Percentiles rank a stretch among this genome's conserved stretches.
These are phyloP conservation scores for Tolypocladium nubicola DNA, from an alignment of 2,329 filamentous ascomycete species.

Conservation along the genomic window DNA sequence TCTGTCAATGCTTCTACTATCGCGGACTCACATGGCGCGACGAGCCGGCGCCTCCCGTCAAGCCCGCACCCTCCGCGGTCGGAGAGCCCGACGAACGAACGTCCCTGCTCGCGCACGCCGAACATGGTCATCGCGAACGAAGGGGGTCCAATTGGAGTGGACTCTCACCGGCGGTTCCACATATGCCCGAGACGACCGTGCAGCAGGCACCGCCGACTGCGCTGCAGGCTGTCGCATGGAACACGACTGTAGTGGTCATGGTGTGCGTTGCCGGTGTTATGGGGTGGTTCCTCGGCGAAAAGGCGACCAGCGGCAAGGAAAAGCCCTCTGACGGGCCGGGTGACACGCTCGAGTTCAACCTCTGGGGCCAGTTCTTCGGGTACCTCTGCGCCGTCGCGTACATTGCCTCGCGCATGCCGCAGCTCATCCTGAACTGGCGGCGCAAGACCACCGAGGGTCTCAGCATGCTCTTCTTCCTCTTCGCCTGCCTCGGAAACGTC, in stretches of 20 bases:
- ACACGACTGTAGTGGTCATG: constrained; percentile 63
- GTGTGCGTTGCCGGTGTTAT: constrained; percentile 74
- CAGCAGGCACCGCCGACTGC: constrained; percentile 37
- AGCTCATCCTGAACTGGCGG: constrained; percentile 83
- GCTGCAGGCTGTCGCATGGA: constrained; percentile 57
- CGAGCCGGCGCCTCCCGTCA: constrained; percentile 32
- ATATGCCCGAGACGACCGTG: constrained; percentile 42
- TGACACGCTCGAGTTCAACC: constrained; percentile 53
- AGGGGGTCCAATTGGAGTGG: constrained; percentile 48
- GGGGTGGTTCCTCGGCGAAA: constrained; percentile 66
- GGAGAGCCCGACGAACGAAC: constrained; percentile 41
- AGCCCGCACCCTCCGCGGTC: constrained; percentile 21
- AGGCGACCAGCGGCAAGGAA: constrained; percentile 26
- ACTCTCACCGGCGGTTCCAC: constrained; percentile 72
- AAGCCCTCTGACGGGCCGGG: constrained; percentile 27
- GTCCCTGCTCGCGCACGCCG: constrained; percentile 31
- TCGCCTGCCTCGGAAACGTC: constrained; percentile 89
- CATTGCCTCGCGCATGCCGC: constrained; percentile 79
- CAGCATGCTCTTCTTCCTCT: constrained; percentile 89
- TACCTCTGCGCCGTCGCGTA: constrained; percentile 87
- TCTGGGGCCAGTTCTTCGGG: constrained; percentile 81
- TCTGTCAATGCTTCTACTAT: constrained; percentile 93
- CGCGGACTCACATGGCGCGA: constrained; percentile 65
- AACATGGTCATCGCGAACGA: constrained; percentile 32
- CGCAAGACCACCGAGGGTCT: constrained; percentile 91